Evolutionary conservation across 345 rosid genomes (phyloP), one percentile per base, ranked within the genome.

Genomic region (Citrus inodora): DNA sequence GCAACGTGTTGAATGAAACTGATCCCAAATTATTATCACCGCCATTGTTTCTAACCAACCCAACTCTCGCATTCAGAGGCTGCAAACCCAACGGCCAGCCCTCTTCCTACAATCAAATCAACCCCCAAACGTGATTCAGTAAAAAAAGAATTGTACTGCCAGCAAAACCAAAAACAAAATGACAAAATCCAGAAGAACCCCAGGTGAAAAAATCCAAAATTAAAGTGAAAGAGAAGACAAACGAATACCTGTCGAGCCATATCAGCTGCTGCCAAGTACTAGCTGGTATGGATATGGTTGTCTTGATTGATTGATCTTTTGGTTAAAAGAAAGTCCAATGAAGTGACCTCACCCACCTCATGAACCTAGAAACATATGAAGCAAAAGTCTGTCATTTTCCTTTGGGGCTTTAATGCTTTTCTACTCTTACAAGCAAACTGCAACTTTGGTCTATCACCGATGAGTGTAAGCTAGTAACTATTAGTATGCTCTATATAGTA

Each of bases 1-100:
- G 80, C 58, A 86, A 83, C 25, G 91, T 85, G 74, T 84, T 84
- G 76, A 84, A 83, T 42, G 91, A 85, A 3, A 81, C 76, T 53
- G 89, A 88, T 22, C 89, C 85, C 22, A 87, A 77, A 67, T 58
- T 61, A 67, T 58, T 61, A 7, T 78, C 86, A 66, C 70, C 86
- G 56, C 70, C 78, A 53, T 51, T 32, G 75, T 80, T 87, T 75
- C 84, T 66, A 55, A 71, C 70, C 33, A 85, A 59, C 4, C 86
- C 87, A 67, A 83, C 83, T 76, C 85, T 83, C 63, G 21, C 79
- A 76, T 80, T 86, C 79, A 88, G 76, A 6, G 87, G 89, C 61
- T 80, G 89, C 84, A 88, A 60, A 10, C 88, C 91, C 76, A 83
- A 75, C 19, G 91, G 91, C 89, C 91, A 88, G 0, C 89, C 91